Conservation (phyloP, 108 stramenopile genomes). For the Nitzschia sp. region DNA sequence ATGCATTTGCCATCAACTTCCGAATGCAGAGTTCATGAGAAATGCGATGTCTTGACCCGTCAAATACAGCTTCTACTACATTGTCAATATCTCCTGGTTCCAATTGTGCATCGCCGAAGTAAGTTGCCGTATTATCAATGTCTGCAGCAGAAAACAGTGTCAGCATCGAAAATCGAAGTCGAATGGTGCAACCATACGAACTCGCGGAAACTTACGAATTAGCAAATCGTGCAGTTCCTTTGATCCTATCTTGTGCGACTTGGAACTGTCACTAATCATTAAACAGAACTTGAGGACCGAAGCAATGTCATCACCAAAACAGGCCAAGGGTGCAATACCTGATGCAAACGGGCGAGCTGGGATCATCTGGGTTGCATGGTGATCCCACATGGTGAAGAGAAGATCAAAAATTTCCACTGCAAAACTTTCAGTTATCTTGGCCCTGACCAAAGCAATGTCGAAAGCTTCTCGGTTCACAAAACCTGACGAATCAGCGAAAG, state of each 20-base stretch:
- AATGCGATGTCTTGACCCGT: not conserved
- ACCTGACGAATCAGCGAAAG: conserved; percentile 10
- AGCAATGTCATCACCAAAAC: conserved; percentile 34
- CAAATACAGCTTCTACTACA: conserved; percentile 46
- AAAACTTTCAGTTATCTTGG: conserved; percentile 3
- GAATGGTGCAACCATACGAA: not conserved
- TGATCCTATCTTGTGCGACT: conserved; percentile 22
- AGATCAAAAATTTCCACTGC: conserved; percentile 51
- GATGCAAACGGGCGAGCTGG: conserved; percentile 44
- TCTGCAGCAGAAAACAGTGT: conserved; percentile 17
- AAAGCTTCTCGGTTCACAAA: conserved; percentile 31
- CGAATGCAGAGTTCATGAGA: conserved; percentile 19
- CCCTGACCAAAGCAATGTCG: conserved; percentile 20
- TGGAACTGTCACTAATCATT: conserved; percentile 34
- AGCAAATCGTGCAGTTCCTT: conserved; percentile 29
- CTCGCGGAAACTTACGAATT: conserved; percentile 16
- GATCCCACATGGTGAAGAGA: conserved; percentile 70
- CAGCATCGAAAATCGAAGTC: not conserved
- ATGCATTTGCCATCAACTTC: conserved; percentile 17
- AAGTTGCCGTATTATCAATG: conserved; percentile 53
- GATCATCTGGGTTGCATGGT: conserved; percentile 26
- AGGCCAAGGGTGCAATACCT: conserved; percentile 61
- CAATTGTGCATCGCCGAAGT: conserved; percentile 56
- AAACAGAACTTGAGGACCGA: conserved; percentile 45
- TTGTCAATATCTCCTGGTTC: conserved; percentile 34